Evolutionary conservation across 1,284 basidiomycete species (phyloP).

Genomic region (Rhodotorula mucilaginosa): DNA sequence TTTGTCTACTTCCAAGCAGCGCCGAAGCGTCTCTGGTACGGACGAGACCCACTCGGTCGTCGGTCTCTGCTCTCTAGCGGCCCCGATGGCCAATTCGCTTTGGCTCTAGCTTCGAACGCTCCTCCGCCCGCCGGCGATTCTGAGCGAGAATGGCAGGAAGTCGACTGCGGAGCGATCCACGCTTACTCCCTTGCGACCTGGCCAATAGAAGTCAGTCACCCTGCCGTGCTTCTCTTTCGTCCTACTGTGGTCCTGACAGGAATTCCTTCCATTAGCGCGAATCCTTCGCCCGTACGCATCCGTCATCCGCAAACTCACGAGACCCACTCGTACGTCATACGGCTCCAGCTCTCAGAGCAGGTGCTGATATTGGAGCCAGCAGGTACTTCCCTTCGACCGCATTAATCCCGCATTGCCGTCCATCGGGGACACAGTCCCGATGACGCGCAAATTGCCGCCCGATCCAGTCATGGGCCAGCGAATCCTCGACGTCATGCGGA

Average conservation of each 20-base stretch:
- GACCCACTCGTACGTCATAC: neutral
- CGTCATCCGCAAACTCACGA: neutral
- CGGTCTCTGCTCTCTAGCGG: constrained; percentile 75
- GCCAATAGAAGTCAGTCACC: neutral
- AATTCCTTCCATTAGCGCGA: neutral
- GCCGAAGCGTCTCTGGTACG: constrained; percentile 63
- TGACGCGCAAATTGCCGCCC: constrained; percentile 7
- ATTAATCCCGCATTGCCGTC: constrained; percentile 22
- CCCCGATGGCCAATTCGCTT: constrained; percentile 51
- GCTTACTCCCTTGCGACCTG: constrained; percentile 3
- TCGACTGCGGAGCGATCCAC: constrained; percentile 22
- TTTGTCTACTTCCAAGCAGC: constrained; percentile 66
- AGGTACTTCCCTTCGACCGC: constrained; percentile 41
- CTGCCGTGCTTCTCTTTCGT: neutral
- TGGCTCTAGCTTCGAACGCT: constrained; percentile 3
- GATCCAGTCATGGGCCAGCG: constrained; percentile 9
- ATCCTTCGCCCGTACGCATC: neutral
- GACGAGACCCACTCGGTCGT: constrained; percentile 84
- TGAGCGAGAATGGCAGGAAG: constrained; percentile 34
- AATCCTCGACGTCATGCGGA: constrained; percentile 40
- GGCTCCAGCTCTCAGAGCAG: neutral
- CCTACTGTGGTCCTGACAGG: neutral
- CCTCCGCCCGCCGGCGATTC: neutral
- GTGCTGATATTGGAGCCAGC: neutral
- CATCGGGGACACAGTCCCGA: constrained; percentile 8